These are phyloP conservation scores for Musa schizocarpa DNA, from an alignment of 176 grass and related monocot species.

Conservation along the genomic window DNA sequence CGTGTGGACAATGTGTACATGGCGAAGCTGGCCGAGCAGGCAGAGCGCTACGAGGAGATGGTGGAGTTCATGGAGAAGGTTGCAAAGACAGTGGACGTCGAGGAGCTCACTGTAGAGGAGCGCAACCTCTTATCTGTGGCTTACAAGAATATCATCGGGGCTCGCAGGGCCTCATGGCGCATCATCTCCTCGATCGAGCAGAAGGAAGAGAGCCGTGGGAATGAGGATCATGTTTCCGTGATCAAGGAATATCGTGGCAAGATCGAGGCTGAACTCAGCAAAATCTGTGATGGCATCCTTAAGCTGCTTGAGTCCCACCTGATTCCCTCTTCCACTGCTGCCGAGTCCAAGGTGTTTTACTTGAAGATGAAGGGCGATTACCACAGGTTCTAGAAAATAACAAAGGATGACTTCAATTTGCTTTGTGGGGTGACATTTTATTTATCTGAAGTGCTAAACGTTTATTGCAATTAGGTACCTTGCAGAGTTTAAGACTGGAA, in stretches of 20 bases:
- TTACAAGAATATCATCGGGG: conserved; percentile 90
- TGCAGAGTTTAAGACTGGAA: conserved; percentile 25
- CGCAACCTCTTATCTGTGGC: conserved; percentile 81
- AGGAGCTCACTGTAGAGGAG: conserved; percentile 84
- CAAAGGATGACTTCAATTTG: neutral
- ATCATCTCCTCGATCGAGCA: conserved; percentile 90
- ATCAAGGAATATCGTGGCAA: conserved; percentile 82
- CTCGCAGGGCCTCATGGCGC: conserved; percentile 81
- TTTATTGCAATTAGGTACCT: conserved; percentile 41
- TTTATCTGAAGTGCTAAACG: neutral
- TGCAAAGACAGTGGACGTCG: conserved; percentile 52
- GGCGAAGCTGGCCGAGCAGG: conserved; percentile 85
- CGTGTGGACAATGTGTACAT: conserved; percentile 80
- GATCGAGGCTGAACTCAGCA: conserved; percentile 73
- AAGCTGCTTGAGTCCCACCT: conserved; percentile 75
- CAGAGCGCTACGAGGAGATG: conserved; percentile 80
- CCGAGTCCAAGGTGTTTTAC: conserved; percentile 84
- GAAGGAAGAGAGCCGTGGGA: conserved; percentile 75
- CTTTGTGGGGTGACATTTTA: neutral
- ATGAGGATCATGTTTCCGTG: conserved; percentile 54
- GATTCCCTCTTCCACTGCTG: conserved; percentile 54
- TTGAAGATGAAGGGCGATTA: conserved; percentile 98
- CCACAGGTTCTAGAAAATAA: conserved; percentile 39
- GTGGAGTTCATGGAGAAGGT: conserved; percentile 93
- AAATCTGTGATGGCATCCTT: conserved; percentile 75